Evolutionary conservation across 169 alveolate species (phyloP).

Genomic region (Cryptosporidium viatorum): DNA sequence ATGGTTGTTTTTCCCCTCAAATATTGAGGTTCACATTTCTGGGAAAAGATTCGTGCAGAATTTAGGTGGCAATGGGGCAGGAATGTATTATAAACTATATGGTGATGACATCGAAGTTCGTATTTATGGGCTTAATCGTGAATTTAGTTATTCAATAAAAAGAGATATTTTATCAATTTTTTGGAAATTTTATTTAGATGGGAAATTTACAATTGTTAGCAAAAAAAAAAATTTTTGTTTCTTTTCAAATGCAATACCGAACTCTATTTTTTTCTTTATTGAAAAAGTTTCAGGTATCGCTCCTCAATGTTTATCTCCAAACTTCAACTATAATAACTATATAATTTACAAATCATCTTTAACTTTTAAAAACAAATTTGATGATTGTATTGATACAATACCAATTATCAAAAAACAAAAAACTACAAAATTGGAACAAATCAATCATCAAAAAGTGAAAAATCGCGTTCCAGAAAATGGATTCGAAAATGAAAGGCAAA

Average conservation of each 20-base stretch:
- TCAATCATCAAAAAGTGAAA: neutral
- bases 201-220: slow-evolving; percentile 40
- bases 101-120: slow-evolving; percentile 27
- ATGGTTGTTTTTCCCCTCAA: slow-evolving; percentile 28
- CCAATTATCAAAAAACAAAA: neutral
- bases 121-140: slow-evolving; percentile 23
- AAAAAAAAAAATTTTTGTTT: slow-evolving; percentile 8
- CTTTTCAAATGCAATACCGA: slow-evolving; percentile 25
- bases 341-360: neutral
- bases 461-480: neutral
- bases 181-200: slow-evolving; percentile 41
- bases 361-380: neutral
- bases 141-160: slow-evolving; percentile 16
- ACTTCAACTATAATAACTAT: neutral
- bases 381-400: neutral
- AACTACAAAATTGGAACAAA: neutral
- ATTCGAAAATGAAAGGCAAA: neutral
- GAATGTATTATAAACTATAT: slow-evolving; percentile 1
- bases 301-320: slow-evolving; percentile 36
- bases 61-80: slow-evolving; percentile 4
- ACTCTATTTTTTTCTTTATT: neutral
- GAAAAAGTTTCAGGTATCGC: neutral
- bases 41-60: slow-evolving; percentile 15
- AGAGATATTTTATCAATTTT: slow-evolving; percentile 8
- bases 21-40: slow-evolving; percentile 16